Evolutionary conservation across 306 rosid genomes (phyloP), one percentile per base, ranked within the genome.

Genomic region (Ormosia emarginata): DNA sequence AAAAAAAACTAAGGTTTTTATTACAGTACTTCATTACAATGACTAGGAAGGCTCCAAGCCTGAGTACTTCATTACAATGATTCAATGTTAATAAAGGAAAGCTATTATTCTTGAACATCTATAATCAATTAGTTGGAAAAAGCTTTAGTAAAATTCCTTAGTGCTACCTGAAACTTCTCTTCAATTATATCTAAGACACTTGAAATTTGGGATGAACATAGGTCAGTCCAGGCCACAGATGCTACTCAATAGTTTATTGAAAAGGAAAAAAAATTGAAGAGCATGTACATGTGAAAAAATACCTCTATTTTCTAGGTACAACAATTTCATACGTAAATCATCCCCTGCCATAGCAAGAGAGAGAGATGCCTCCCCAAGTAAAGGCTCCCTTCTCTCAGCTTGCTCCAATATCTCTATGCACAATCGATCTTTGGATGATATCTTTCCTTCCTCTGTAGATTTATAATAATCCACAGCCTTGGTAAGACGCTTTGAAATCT

Each of bases 241-340:
- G 67, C 18, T 53, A 55, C 34, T 53, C 53, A 36, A 39, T 43
- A 13, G 29, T 24, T 62, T 8, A 5, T 24, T 44, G 9, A 32
- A 81, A 10, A 5, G 33, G 32, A 7, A 13, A 53, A 55, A 69
- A 52, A 11, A 2, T 11, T 18, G 15, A 33, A 56, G 57, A 47
- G 52, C 61, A 14, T 30, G 67, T 5, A 62, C 8, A 24, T 52
- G 57, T 37, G 34, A 75, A 11, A 65, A 78, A 40, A 58, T 84
- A 87, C 93, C 94, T 90, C 94, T 87, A 10, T 90, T 92, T 89
- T 90, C 97, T 3, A 89, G 93, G 89, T 92, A 92, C 83, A 92
- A 63, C 85, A 90, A 65, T 43, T 89, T 92, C 90, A 73, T 86
- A 8, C 89, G 86, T 15, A 92, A 82, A 76, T 92, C 94, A 66